phyloP scores from a whole-genome alignment of 73 alveolate species.

The Tetrahymena thermophila region DNA sequence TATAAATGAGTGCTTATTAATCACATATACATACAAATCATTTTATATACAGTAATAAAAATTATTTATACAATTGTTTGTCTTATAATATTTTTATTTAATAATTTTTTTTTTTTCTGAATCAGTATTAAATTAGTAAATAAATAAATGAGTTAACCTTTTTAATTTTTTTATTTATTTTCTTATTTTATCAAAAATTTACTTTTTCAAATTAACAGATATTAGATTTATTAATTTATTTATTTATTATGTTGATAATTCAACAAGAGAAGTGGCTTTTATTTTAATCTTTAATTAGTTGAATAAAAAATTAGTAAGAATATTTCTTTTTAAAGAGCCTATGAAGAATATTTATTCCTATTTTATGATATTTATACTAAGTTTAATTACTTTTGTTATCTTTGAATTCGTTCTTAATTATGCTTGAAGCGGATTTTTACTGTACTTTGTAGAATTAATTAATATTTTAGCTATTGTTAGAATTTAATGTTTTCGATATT shows the following conservation, averaged over 20 bases:
- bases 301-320: not conserved
- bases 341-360: not conserved
- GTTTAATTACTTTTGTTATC: not conserved
- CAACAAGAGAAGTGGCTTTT: not conserved
- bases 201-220: not conserved
- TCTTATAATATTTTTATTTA: no score
- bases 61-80: no score
- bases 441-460: not conserved
- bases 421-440: not conserved
- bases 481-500: not conserved
- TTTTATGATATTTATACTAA: not conserved
- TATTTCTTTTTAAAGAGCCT: not conserved
- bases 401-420: not conserved
- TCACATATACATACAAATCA: no score
- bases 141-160: no score
- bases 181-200: no score
- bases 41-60: no score
- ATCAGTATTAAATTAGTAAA: no score
- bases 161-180: no score
- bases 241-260: not conserved
- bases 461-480: not conserved
- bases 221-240: not conserved
- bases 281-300: not conserved
- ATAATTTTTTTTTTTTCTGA: no score
- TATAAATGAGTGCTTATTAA: no score